phyloP scores from a whole-genome alignment of 139 green algal species.

The Auxenochlorella pyrenoidosa region DNA sequence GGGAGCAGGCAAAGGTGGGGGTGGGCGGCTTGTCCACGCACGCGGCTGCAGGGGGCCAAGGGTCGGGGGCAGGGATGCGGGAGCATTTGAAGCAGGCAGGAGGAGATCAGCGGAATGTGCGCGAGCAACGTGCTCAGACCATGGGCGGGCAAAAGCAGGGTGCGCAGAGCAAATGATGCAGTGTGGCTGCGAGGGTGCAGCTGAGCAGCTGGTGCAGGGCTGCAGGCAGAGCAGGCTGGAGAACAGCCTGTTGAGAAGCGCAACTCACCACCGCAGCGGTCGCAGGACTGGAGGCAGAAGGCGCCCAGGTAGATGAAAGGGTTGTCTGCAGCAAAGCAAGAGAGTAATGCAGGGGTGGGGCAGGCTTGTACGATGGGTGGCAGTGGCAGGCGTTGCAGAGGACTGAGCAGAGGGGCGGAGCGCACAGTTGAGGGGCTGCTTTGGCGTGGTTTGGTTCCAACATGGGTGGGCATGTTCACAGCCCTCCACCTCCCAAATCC shows the following conservation, averaged over 20 bases:
- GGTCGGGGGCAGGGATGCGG: neutral
- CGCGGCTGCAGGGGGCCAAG: neutral
- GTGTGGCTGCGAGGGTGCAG: neutral
- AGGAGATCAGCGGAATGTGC: no score
- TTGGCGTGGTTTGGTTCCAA: no score
- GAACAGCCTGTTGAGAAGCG: neutral
- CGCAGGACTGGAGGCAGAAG: constrained; percentile 43
- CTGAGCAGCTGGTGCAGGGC: neutral
- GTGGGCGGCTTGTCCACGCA: constrained; percentile 6
- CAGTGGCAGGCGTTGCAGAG: no score
- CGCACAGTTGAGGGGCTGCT: no score
- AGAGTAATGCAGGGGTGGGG: neutral
- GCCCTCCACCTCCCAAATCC: no score
- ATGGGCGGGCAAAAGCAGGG: neutral
- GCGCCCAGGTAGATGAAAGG: constrained; percentile 34
- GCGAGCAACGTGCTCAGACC: no score
- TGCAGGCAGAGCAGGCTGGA: neutral
- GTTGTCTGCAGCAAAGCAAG: neutral
- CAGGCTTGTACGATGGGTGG: no score
- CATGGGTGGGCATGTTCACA: no score
- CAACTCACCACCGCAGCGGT: constrained; percentile 41
- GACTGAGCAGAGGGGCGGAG: no score
- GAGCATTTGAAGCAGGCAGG: neutral
- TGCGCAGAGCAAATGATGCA: no score
- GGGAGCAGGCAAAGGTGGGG: neutral